These are phyloP conservation scores for Debaryomyces castellii DNA, from an alignment of 805 yeast species.

Conservation along the genomic window DNA sequence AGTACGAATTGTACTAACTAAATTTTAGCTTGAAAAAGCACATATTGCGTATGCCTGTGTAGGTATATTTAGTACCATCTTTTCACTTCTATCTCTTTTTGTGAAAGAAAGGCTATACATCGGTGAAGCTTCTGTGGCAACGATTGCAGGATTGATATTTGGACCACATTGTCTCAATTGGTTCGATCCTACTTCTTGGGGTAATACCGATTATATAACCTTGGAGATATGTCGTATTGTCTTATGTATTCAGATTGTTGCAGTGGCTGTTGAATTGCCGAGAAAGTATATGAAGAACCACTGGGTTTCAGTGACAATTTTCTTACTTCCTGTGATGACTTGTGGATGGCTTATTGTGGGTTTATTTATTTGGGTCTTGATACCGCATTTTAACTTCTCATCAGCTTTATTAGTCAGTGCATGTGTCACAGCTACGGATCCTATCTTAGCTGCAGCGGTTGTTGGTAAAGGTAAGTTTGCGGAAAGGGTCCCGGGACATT, in stretches of 20 bases:
- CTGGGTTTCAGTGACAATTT: conserved; percentile 71
- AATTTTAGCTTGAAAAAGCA: conserved; percentile 50
- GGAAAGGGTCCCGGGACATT: conserved; percentile 87
- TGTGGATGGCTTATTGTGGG: conserved; percentile 86
- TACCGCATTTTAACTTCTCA: conserved; percentile 70
- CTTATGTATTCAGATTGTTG: conserved; percentile 84
- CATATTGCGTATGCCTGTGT: conserved; percentile 87
- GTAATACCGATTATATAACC: conserved; percentile 77
- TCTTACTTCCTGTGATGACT: conserved; percentile 86
- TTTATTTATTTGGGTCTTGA: conserved; percentile 71
- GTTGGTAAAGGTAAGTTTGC: conserved; percentile 95
- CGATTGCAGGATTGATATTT: conserved; percentile 78
- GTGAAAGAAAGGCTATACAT: conserved; percentile 81
- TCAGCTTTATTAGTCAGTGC: conserved; percentile 77
- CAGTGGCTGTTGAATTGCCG: conserved; percentile 92
- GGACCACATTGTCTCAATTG: conserved; percentile 86
- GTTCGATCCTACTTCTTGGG: conserved; percentile 86
- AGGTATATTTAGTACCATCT: conserved; percentile 78
- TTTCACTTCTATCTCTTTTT: conserved; percentile 77
- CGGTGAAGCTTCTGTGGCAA: conserved; percentile 90
- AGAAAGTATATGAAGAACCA: conserved; percentile 84
- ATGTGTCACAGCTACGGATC: conserved; percentile 93
- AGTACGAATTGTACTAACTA: conserved; percentile 2
- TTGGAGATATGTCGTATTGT: conserved; percentile 82
- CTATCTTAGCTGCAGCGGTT: conserved; percentile 91